Percentiles rank a stretch among this genome's conserved stretches.
These are phyloP conservation scores for Wickerhamomyces ciferrii DNA, from an alignment of 805 yeast genomes.

Conservation along the genomic window DNA sequence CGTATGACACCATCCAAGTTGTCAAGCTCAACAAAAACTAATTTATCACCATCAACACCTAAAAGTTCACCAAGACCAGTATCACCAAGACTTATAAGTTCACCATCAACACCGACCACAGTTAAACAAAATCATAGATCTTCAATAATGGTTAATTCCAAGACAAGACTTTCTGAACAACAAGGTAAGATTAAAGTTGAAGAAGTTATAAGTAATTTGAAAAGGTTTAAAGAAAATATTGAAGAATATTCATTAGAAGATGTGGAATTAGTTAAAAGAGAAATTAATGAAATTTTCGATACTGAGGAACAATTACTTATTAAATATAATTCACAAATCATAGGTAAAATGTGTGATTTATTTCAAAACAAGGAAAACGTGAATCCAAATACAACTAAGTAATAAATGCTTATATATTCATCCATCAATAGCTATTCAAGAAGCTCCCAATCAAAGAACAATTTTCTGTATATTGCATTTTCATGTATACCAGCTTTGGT, in stretches of 20 bases:
- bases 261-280: constrained; percentile 18
- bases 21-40: constrained; percentile 9
- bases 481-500: background rate
- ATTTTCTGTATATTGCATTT: background rate
- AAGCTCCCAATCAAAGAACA: too few relatives aligned
- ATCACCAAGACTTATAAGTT: background rate
- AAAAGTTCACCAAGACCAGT: constrained; percentile 1
- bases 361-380: constrained; percentile 17
- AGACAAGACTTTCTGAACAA: background rate
- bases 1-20: constrained; percentile 7
- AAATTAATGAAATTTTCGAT: constrained; percentile 15
- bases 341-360: constrained; percentile 16
- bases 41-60: constrained; percentile 14
- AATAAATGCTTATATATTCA: too few relatives aligned
- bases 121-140: background rate
- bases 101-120: background rate
- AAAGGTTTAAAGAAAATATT: constrained; percentile 13
- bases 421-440: too few relatives aligned
- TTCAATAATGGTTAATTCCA: background rate
- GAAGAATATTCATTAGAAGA: constrained; percentile 15
- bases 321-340: constrained; percentile 23
- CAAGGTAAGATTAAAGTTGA: constrained; percentile 4
- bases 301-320: constrained; percentile 26
- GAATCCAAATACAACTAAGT: background rate
- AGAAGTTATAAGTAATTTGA: constrained; percentile 10